phyloP scores from a whole-genome alignment of 1,139 yeast genomes.

The Magnusiomyces magnusii region DNA sequence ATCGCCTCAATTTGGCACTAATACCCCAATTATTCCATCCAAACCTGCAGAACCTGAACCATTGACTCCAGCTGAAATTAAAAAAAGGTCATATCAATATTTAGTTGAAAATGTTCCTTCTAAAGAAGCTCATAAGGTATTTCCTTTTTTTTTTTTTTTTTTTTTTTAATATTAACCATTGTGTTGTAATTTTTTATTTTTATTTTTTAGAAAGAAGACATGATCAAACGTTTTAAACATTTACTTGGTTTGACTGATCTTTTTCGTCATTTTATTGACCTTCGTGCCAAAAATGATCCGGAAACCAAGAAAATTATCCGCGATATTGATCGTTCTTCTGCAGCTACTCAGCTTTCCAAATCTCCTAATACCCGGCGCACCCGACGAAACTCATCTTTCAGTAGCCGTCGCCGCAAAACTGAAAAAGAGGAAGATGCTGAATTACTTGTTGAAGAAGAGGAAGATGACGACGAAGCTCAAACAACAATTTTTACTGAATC shows the following conservation, averaged over 20 bases:
- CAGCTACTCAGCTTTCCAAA: background rate
- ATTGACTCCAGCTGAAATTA: slow-evolving; percentile 12
- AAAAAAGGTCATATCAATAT: slow-evolving; percentile 13
- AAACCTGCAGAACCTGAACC: slow-evolving; percentile 4
- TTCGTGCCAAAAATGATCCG: slow-evolving; percentile 73
- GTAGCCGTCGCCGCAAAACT: slow-evolving; percentile 29
- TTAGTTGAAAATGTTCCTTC: slow-evolving; percentile 13
- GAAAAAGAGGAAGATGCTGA: slow-evolving; percentile 89
- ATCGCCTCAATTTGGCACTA: background rate
- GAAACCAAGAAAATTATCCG: slow-evolving; percentile 52
- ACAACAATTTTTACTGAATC: slow-evolving; percentile 66
- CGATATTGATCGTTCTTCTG: slow-evolving; percentile 39
- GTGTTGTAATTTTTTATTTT: background rate
- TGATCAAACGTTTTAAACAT: slow-evolving; percentile 65
- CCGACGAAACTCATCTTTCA: slow-evolving; percentile 16
- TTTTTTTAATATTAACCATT: background rate
- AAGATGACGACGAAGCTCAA: slow-evolving; percentile 37
- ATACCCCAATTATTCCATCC: background rate
- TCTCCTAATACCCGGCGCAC: slow-evolving; percentile 17
- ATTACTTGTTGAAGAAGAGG: slow-evolving; percentile 71
- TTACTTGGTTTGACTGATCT: slow-evolving; percentile 76
- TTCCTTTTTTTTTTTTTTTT: background rate
- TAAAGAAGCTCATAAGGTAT: slow-evolving; percentile 14
- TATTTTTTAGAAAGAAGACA: slow-evolving; percentile 22
- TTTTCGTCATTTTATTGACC: slow-evolving; percentile 83